Conservation (phyloP, 306 rosid genomes). For the Dicorynia guianensis region DNA sequence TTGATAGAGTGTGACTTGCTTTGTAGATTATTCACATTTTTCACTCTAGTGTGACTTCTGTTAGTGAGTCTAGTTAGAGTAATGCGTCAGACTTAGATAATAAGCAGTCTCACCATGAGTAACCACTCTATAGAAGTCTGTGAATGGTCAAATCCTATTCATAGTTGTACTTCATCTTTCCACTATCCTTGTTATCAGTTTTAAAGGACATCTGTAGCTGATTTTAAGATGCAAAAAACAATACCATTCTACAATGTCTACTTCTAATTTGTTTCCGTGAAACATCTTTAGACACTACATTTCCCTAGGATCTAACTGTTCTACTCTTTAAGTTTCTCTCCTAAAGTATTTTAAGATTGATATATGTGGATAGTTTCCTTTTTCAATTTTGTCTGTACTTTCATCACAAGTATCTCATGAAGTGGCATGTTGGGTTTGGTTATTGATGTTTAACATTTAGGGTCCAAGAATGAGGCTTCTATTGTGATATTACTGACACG, state of each 20-base stretch:
- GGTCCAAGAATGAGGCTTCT: constrained; percentile 4
- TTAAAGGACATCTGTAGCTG: background rate
- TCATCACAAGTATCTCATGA: constrained; percentile 2
- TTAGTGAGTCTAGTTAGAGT: background rate
- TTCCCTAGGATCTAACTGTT: background rate
- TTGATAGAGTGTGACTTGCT: background rate
- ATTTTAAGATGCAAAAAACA: background rate
- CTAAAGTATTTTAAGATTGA: background rate
- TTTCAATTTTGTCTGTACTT: background rate
- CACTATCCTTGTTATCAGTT: background rate
- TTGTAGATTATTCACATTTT: background rate
- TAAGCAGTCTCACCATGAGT: background rate
- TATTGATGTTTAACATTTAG: background rate
- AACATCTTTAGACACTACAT: background rate
- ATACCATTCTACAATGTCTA: background rate
- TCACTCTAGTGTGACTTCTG: background rate
- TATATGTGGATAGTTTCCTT: background rate
- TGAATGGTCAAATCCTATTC: background rate
- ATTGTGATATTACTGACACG: constrained; percentile 4
- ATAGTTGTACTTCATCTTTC: background rate
- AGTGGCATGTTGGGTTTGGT: background rate
- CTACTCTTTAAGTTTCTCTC: background rate
- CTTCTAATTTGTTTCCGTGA: background rate
- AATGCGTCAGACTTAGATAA: background rate
- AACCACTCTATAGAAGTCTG: background rate